Percentiles rank a stretch among this genome's conserved stretches.
phyloP scores from a whole-genome alignment of 2,329 filamentous ascomycete species.

The Colletotrichum kahawae region DNA sequence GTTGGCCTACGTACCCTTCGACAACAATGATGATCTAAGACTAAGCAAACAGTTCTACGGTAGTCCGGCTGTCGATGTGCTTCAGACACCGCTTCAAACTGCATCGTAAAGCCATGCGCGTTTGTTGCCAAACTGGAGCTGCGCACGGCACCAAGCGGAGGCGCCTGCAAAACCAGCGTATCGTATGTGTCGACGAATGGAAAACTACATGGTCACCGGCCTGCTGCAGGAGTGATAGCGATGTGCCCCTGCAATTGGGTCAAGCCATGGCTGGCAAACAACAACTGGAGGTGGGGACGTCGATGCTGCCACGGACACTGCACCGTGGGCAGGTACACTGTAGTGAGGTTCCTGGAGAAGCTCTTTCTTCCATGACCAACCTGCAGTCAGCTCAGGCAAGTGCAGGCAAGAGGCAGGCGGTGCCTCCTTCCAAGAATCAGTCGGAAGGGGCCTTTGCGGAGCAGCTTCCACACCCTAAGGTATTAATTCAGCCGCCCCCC shows the following conservation, averaged over 20 bases:
- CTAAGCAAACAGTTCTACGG: neutral
- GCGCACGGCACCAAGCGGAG: neutral
- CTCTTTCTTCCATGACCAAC: neutral
- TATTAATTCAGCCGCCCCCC: too few species aligned
- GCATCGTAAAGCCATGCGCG: neutral
- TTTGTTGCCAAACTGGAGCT: neutral
- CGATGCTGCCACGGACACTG: neutral
- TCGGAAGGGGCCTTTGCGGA: neutral
- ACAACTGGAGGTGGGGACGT: neutral
- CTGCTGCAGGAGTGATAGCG: neutral
- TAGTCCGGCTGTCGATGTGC: neutral
- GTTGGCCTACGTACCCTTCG: neutral
- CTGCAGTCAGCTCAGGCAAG: neutral
- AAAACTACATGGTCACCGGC: neutral
- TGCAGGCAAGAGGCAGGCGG: neutral
- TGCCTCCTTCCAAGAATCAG: neutral
- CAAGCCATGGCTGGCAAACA: neutral
- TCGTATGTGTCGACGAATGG: neutral
- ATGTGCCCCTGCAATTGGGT: neutral
- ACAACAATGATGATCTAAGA: neutral
- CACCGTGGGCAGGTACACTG: neutral
- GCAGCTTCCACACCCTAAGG: neutral
- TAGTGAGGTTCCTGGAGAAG: neutral
- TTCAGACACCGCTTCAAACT: neutral
- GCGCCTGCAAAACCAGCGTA: neutral